Conservation (phyloP, 768 basidiomycete species). For the Leccinum boreale region DNA sequence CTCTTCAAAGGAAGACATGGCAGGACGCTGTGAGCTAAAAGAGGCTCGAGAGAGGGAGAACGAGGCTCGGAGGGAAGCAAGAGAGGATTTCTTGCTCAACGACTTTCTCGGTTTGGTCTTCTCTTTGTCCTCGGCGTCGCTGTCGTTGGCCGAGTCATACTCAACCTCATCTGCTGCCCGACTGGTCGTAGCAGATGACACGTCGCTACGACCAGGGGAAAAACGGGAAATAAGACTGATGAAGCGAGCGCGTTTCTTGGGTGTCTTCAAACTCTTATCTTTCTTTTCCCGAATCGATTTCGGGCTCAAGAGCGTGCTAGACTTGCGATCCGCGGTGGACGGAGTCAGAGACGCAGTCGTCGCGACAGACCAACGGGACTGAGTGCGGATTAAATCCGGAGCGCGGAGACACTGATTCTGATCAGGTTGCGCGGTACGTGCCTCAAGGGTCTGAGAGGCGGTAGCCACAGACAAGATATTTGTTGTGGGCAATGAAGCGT, state of each 20-base stretch:
- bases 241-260: constrained; percentile 31
- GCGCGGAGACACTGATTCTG: constrained; percentile 1
- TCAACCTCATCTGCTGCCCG: constrained; percentile 9
- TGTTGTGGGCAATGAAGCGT: constrained; percentile 3
- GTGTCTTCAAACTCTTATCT: constrained; percentile 22
- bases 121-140: constrained; percentile 18
- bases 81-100: constrained; percentile 28
- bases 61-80: constrained; percentile 29
- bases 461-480: constrained; percentile 11
- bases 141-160: constrained; percentile 23
- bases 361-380: constrained; percentile 30
- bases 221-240: constrained; percentile 31
- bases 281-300: constrained; percentile 19
- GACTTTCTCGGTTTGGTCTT: constrained; percentile 16
- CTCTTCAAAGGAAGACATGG: constrained; percentile 16
- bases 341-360: constrained; percentile 29
- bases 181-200: constrained; percentile 3
- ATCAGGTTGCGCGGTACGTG: background rate
- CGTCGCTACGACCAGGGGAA: constrained; percentile 28
- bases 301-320: background rate
- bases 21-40: constrained; percentile 27
- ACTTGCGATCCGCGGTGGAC: constrained; percentile 13
- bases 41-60: constrained; percentile 31
- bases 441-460: background rate
- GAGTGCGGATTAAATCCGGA: constrained; percentile 4